phyloP scores from a whole-genome alignment of 2,329 filamentous ascomycete genomes.

The Epichloe bromicola region DNA sequence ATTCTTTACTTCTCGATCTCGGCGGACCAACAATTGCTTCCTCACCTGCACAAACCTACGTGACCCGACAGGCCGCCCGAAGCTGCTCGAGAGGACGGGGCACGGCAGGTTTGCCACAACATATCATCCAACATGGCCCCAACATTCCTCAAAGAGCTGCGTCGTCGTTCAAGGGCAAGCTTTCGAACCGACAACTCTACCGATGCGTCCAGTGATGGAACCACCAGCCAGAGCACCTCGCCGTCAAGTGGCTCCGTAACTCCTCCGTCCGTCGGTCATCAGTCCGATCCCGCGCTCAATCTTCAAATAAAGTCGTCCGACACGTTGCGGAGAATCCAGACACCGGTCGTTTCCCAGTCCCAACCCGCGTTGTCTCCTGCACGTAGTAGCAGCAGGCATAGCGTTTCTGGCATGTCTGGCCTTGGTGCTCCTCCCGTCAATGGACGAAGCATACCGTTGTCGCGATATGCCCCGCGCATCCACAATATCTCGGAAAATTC shows the following conservation, averaged over 20 bases:
- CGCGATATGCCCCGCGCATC: conserved; percentile 69
- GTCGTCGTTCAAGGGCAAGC: conserved; percentile 63
- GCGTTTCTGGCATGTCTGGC: conserved; percentile 51
- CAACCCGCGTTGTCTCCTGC: conserved; percentile 26
- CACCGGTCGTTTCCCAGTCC: conserved; percentile 11
- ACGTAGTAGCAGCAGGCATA: conserved; percentile 42
- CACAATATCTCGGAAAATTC: conserved; percentile 68
- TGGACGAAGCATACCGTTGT: conserved; percentile 50
- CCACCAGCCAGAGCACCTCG: conserved; percentile 42
- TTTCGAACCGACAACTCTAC: conserved; percentile 53
- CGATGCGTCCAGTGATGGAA: conserved; percentile 48
- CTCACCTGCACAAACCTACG: background rate
- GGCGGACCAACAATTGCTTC: background rate
- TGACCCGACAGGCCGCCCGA: background rate
- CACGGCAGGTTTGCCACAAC: conserved; percentile 2
- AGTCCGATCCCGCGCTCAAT: conserved; percentile 51
- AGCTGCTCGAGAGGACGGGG: background rate
- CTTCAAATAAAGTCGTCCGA: conserved; percentile 41
- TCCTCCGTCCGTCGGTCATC: conserved; percentile 57
- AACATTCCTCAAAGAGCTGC: conserved; percentile 62
- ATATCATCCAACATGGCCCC: conserved; percentile 35
- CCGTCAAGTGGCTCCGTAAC: conserved; percentile 59
- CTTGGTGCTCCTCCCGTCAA: conserved; percentile 41
- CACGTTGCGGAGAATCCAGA: conserved; percentile 6
- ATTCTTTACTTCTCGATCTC: background rate